A percentile compares a stretch with the other conserved stretches of the same genome.
These are phyloP conservation scores for Pugionium cornutum DNA, from an alignment of 345 rosid species.

Conservation along the genomic window DNA sequence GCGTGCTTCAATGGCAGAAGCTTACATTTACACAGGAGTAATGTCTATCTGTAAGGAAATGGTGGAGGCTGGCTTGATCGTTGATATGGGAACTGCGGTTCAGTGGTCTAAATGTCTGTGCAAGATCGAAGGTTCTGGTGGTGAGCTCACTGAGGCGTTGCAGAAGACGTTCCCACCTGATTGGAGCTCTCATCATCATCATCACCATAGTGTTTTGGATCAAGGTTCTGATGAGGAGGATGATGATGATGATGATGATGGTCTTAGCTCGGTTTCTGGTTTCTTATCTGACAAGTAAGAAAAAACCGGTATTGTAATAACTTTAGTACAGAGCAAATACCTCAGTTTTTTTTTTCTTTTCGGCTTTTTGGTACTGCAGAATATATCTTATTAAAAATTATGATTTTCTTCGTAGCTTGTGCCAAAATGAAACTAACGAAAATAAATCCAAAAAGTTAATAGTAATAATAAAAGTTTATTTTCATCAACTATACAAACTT, in stretches of 20 bases:
- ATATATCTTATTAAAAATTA: constrained; percentile 3
- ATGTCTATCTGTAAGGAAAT: constrained; percentile 70
- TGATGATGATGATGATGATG: constrained; percentile 33
- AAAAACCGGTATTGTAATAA: constrained; percentile 16
- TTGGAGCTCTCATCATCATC: constrained; percentile 62
- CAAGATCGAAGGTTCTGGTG: constrained; percentile 86
- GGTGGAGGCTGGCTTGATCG: constrained; percentile 66
- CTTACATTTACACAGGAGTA: constrained; percentile 59
- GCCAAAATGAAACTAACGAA: background rate
- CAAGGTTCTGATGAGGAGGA: constrained; percentile 41
- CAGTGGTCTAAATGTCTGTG: constrained; percentile 85
- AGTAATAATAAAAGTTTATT: too few relatives aligned
- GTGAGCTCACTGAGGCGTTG: constrained; percentile 82
- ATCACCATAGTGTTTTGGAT: constrained; percentile 31
- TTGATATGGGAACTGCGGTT: constrained; percentile 95
- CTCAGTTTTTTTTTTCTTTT: constrained; percentile 1
- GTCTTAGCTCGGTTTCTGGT: constrained; percentile 29
- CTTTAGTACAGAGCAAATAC: constrained; percentile 17
- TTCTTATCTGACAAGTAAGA: constrained; percentile 35
- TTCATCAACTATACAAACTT: too few relatives aligned
- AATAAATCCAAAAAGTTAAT: background rate
- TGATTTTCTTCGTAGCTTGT: background rate
- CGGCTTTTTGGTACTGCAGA: constrained; percentile 6
- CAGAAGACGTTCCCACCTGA: constrained; percentile 97
- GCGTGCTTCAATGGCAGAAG: constrained; percentile 82